Percentiles rank a stretch among this genome's conserved stretches.
Conservation (phyloP, 495 filamentous ascomycete species). For the Aspergillus carlsbadensis region DNA sequence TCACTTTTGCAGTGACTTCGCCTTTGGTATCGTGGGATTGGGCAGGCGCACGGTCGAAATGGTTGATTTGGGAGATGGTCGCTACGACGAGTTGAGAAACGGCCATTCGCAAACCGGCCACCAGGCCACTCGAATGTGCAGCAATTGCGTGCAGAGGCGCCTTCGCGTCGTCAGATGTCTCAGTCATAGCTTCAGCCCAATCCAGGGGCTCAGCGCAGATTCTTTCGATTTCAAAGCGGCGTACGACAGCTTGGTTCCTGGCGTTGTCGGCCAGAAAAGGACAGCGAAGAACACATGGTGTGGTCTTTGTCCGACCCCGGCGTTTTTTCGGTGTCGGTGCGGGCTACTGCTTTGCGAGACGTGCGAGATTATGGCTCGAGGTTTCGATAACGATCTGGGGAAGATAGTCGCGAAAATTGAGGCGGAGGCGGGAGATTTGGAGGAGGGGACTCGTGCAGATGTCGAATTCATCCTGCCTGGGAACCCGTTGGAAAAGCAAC, state of each 20-base stretch:
- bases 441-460: conserved; percentile 39
- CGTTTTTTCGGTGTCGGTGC: conserved; percentile 41
- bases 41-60: conserved; percentile 27
- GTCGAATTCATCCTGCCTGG: conserved; percentile 29
- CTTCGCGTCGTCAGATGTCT: conserved; percentile 31
- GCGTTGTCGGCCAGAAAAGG: not conserved
- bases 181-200: conserved; percentile 26
- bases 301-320: conserved; percentile 39
- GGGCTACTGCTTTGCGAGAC: conserved; percentile 39
- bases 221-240: conserved; percentile 26
- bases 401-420: conserved; percentile 24
- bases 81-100: conserved; percentile 28
- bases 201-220: conserved; percentile 17
- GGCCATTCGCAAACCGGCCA: conserved; percentile 31
- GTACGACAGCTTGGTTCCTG: conserved; percentile 21
- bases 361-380: conserved; percentile 29
- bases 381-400: conserved; percentile 26
- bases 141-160: conserved; percentile 32
- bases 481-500: conserved; percentile 6
- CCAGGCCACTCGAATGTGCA: conserved; percentile 38
- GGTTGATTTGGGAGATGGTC: conserved; percentile 23
- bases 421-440: conserved; percentile 9
- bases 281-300: conserved; percentile 34
- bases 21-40: conserved; percentile 38
- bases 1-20: conserved; percentile 36